Evolutionary conservation across 2,329 filamentous ascomycete species (phyloP), one percentile per base, ranked within the genome.

Genomic region (Hymenoscyphus repandus): DNA sequence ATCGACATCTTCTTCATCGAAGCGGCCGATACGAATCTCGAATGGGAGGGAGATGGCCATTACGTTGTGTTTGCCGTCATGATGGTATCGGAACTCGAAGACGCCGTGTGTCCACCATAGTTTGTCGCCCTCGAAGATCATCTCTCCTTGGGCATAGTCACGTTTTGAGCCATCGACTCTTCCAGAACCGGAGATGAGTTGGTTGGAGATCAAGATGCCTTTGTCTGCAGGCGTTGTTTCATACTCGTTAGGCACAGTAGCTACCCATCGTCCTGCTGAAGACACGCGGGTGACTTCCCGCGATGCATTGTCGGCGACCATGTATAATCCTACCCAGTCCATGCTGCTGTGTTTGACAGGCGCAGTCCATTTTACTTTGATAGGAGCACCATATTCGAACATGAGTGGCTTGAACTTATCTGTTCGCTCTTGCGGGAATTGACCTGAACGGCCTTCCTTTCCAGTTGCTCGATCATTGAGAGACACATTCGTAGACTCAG

Each of bases 21-120:
- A 95, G 39, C 83, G 85, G 31, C 79, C 76, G 56, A 97, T 90
- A 41, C 84, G 82, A 50, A 97, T 86, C 68, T 96, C 92, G 62
- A 99, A 99, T 0, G 93, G 91, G 59, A 90, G 80, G 5, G 91
- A 96, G 54, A 97, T 88, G 15, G 90, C 83, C 88, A 99, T 93
- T 64, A 95, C 91, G 59, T 87, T 89, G 70, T 99, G 90, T 62
- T 86, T 87, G 50, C 90, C 90, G 60, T 89, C 85, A 69, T 99
- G 93, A 70, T 99, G 93, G 70, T 96, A 96, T 37, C 93, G 84
- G 74, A 99, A 95, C 65, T 99, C 93, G 64, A 96, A 99, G 2
- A 95, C 88, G 49, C 93, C 93, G 54, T 92, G 88, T 0, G 88
- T 95, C 93, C 93, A 99, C 85, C 90, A 99, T 2, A 96, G 78